phyloP scores from a whole-genome alignment of 2,329 filamentous ascomycete species.

The Albophoma yamanashiensis region DNA sequence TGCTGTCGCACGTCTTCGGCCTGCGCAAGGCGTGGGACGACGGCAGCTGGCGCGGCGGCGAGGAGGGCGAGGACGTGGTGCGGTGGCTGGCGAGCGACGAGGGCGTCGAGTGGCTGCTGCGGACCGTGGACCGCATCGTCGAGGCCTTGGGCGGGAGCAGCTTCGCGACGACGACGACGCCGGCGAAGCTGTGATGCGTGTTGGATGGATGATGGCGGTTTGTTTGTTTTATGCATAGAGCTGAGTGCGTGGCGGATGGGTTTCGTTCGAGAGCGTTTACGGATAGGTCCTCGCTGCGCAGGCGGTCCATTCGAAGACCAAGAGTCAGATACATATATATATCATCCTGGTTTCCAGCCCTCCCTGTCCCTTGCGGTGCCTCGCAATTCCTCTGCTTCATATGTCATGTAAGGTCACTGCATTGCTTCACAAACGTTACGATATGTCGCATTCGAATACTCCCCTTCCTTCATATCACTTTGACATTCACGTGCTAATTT shows the following conservation, averaged over 20 bases:
- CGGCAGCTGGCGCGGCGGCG: constrained; percentile 36
- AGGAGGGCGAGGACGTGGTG: constrained; percentile 22
- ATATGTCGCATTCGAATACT: too few relatives aligned
- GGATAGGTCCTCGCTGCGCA: not conserved
- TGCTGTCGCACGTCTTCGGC: constrained; percentile 72
- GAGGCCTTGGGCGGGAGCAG: constrained; percentile 32
- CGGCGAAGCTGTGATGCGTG: constrained; percentile 3
- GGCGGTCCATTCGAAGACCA: not conserved
- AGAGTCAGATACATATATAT: not conserved
- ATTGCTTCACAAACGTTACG: too few relatives aligned
- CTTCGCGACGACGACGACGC: constrained; percentile 18
- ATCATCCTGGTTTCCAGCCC: not conserved
- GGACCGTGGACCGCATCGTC: constrained; percentile 31
- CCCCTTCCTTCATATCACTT: too few relatives aligned
- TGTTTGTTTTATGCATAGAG: not conserved
- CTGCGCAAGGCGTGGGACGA: constrained; percentile 66
- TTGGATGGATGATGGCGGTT: not conserved
- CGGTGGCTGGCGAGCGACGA: constrained; percentile 33
- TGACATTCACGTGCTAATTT: constrained; percentile 7
- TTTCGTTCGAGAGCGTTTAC: not conserved
- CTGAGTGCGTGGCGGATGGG: not conserved
- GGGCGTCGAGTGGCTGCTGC: constrained; percentile 35
- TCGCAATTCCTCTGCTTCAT: too few relatives aligned
- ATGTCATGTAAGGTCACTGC: too few relatives aligned
- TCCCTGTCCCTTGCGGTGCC: not conserved